phyloP scores from a whole-genome alignment of 1,284 basidiomycete species.

The Boletus semigastroideus region DNA sequence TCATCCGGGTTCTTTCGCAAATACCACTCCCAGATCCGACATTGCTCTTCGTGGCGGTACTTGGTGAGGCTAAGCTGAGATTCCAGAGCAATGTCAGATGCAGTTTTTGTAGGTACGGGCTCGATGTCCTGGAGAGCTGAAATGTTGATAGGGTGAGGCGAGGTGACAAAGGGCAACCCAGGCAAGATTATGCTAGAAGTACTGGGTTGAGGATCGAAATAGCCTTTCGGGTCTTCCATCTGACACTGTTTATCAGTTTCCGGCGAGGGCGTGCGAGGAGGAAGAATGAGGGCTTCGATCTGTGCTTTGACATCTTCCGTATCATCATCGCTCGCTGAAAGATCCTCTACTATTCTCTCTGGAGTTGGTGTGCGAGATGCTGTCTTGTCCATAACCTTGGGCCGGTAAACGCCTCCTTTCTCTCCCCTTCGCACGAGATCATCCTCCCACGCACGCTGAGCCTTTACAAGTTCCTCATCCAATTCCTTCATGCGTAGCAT shows the following conservation, averaged over 20 bases:
- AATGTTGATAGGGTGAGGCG: conserved; percentile 25
- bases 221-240: conserved; percentile 35
- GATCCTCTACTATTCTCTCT: conserved; percentile 19
- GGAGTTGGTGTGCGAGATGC: conserved; percentile 31
- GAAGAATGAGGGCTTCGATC: conserved; percentile 63
- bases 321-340: conserved; percentile 20
- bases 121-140: conserved; percentile 37
- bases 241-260: conserved; percentile 22
- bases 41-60: conserved; percentile 81
- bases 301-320: conserved; percentile 63
- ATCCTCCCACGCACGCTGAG: conserved; percentile 79
- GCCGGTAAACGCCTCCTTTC: conserved; percentile 44
- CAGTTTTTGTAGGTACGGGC: conserved; percentile 48
- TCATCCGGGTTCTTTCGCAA: conserved; percentile 78
- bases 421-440: conserved; percentile 82
- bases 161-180: conserved; percentile 27
- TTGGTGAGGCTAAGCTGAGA: conserved; percentile 71
- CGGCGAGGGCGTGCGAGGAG: conserved; percentile 47
- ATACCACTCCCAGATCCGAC: conserved; percentile 92
- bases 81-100: conserved; percentile 64
- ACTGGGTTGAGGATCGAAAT: conserved; percentile 43
- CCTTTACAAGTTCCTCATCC: conserved; percentile 67
- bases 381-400: conserved; percentile 31
- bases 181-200: conserved; percentile 24
- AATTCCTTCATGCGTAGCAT: conserved; percentile 85